Conservation (phyloP, 306 rosid genomes). For the Myrica gale region DNA sequence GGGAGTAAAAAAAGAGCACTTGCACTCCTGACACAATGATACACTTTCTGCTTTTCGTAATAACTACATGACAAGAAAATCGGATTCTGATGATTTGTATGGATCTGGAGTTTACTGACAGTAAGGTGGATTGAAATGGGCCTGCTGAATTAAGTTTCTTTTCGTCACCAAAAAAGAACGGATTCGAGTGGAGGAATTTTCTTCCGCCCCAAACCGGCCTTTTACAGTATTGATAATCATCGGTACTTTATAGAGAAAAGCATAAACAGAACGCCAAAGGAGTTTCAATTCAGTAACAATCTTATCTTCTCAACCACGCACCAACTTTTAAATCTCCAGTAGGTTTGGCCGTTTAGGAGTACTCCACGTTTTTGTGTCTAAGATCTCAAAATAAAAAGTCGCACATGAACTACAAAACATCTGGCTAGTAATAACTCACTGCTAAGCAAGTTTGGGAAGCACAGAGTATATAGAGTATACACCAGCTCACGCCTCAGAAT, state of each 20-base stretch:
- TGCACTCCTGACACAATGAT: too few species aligned
- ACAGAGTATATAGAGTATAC: constrained; percentile 11
- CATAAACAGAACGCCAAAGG: neutral
- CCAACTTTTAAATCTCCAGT: neutral
- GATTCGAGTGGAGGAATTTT: neutral
- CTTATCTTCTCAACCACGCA: constrained; percentile 1
- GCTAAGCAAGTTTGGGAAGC: constrained; percentile 23
- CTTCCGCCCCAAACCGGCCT: too few species aligned
- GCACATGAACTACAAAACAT: constrained; percentile 11
- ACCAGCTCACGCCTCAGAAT: constrained; percentile 2
- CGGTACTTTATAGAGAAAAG: neutral
- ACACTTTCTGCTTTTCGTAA: too few species aligned
- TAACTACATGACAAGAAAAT: too few species aligned
- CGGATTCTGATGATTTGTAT: too few species aligned
- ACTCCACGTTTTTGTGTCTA: neutral
- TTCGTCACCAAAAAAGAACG: neutral
- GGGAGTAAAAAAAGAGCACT: too few species aligned
- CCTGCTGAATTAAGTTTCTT: too few species aligned
- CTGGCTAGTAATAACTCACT: constrained; percentile 8
- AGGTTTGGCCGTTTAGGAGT: neutral
- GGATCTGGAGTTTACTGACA: too few species aligned
- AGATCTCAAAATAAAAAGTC: neutral
- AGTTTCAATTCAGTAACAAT: neutral
- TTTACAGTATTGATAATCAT: too few species aligned
- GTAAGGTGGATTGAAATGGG: too few species aligned